Percentiles rank a stretch among this genome's conserved stretches.
Conservation (phyloP, 1,284 basidiomycete species). For the Pholiota adiposa region DNA sequence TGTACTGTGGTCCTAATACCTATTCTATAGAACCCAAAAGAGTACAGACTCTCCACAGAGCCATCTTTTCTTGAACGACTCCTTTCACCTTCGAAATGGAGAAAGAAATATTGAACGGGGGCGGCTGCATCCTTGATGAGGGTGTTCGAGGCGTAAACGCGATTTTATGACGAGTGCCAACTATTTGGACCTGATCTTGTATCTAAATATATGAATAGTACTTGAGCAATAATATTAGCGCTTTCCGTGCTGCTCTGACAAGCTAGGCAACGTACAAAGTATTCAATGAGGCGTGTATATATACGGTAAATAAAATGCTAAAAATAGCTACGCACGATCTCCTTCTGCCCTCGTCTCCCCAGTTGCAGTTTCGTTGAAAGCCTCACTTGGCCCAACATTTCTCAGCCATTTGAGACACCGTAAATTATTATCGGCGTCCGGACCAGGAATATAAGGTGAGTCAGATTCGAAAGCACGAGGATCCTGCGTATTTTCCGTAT, state of each 20-base stretch:
- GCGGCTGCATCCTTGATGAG: too few relatives aligned
- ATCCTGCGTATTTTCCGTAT: not conserved
- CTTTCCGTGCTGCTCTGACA: too few relatives aligned
- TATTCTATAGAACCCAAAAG: not conserved
- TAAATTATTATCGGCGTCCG: not conserved
- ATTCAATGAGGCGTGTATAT: not conserved
- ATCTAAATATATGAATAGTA: too few relatives aligned
- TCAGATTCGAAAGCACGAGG: too few relatives aligned
- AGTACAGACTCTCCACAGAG: conserved; percentile 2
- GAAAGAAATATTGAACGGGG: conserved; percentile 1
- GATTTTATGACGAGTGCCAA: too few relatives aligned
- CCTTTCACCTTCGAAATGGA: conserved; percentile 21
- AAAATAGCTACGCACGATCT: not conserved
- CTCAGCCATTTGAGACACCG: conserved; percentile 3
- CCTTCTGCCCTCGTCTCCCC: too few relatives aligned
- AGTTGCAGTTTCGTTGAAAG: too few relatives aligned
- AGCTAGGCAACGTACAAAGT: too few relatives aligned
- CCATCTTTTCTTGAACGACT: conserved; percentile 12
- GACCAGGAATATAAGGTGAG: conserved; percentile 2
- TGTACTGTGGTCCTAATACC: not conserved
- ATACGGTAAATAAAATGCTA: too few relatives aligned
- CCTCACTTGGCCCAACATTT: not conserved
- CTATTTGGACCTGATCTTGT: too few relatives aligned
- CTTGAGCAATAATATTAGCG: too few relatives aligned
- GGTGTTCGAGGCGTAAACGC: too few relatives aligned